phyloP scores from a whole-genome alignment of 1,284 basidiomycete species.

The Athelia sp. region DNA sequence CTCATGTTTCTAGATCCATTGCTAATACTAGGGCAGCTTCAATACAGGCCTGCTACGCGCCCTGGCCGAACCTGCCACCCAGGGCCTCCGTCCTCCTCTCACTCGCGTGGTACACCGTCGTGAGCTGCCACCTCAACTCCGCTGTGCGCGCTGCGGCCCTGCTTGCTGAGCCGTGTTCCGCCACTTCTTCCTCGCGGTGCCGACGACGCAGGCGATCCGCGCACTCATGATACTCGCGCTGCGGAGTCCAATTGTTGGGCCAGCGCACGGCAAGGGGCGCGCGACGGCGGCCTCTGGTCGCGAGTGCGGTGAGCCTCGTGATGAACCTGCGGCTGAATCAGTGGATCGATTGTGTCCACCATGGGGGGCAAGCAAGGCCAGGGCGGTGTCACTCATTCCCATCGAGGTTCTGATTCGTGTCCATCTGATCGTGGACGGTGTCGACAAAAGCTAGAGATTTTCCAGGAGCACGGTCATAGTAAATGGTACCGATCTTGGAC shows the following conservation, averaged over 20 bases:
- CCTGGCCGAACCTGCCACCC: conserved; percentile 35
- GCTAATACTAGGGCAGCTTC: no score
- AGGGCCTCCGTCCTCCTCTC: conserved; percentile 23
- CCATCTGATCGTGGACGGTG: no score
- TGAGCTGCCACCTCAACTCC: conserved; percentile 33
- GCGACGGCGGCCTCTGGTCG: conserved; percentile 36
- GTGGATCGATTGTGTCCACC: conserved; percentile 24
- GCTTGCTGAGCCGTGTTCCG: conserved; percentile 32
- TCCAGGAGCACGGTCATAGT: no score
- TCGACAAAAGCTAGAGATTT: no score
- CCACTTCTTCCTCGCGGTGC: conserved; percentile 34
- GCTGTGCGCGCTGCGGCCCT: conserved; percentile 27
- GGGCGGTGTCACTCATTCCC: no score
- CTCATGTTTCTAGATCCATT: not conserved
- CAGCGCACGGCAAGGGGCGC: conserved; percentile 23
- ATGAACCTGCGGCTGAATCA: conserved; percentile 35
- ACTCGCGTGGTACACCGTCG: conserved; percentile 33
- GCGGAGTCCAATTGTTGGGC: conserved; percentile 39
- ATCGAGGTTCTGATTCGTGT: no score
- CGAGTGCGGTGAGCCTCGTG: conserved; percentile 41
- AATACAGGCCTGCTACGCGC: conserved; percentile 35
- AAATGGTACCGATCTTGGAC: no score
- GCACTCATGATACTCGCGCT: conserved; percentile 37
- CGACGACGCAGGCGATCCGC: conserved; percentile 35
- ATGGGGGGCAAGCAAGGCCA: not conserved